A percentile compares a stretch with the other conserved stretches of the same genome.
Conservation (phyloP, 768 basidiomycete species). For the Phlebiopsis flavidoalba region DNA sequence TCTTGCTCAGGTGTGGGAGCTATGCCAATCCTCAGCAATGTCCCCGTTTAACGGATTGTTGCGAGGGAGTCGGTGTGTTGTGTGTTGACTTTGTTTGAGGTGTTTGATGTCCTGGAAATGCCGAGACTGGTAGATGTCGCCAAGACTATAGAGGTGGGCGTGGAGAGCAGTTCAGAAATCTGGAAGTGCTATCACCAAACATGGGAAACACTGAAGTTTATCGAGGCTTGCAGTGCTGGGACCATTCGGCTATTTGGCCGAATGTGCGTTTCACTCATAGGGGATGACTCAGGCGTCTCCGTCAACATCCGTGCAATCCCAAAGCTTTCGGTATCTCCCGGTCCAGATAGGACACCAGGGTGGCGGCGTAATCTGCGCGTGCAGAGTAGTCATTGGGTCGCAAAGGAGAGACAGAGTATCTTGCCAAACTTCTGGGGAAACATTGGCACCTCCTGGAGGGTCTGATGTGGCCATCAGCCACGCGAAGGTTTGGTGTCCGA, state of each 20-base stretch:
- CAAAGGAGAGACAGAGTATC: constrained; percentile 84
- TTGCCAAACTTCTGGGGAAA: constrained; percentile 86
- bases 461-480: constrained; percentile 26
- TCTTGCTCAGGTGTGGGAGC: constrained; percentile 23
- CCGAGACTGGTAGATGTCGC: constrained; percentile 68
- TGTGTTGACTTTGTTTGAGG: too few relatives aligned
- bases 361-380: constrained; percentile 69
- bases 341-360: constrained; percentile 70
- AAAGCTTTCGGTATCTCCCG: constrained; percentile 68
- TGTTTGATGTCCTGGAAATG: constrained; percentile 31
- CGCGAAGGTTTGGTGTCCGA: constrained; percentile 3
- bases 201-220: constrained; percentile 43
- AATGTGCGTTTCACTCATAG: constrained; percentile 38
- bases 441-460: constrained; percentile 55
- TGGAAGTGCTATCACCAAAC: constrained; percentile 57
- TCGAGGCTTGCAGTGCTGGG: constrained; percentile 39
- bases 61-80: constrained; percentile 35
- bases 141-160: constrained; percentile 74
- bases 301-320: constrained; percentile 44
- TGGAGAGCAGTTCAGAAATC: constrained; percentile 78
- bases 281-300: too few relatives aligned
- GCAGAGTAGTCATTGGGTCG: constrained; percentile 72
- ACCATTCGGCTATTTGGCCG: constrained; percentile 45
- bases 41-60: constrained; percentile 22
- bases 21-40: constrained; percentile 8